phyloP scores from a whole-genome alignment of 129 eudicot species.

The Ambrosia artemisiifolia region DNA sequence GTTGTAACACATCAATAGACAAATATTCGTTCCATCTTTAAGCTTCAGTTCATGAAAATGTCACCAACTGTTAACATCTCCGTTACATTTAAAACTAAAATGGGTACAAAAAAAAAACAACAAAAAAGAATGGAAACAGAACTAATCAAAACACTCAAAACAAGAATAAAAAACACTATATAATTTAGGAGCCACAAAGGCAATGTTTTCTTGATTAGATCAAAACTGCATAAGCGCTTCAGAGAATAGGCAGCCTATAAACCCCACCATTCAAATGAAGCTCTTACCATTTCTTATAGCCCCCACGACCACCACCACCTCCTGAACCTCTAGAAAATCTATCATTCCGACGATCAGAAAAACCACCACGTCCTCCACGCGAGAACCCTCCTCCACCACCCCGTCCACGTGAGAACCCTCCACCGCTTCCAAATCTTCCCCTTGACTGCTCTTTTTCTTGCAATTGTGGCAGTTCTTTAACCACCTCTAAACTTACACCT shows the following conservation, averaged over 20 bases:
- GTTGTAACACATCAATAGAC: too few species aligned
- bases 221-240: conserved; percentile 35
- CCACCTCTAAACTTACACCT: conserved; percentile 70
- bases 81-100: not conserved
- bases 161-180: conserved; percentile 2
- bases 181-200: conserved; percentile 25
- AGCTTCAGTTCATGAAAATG: not conserved
- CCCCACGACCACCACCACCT: conserved; percentile 48
- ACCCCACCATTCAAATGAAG: not conserved
- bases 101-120: too few species aligned
- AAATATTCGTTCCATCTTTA: not conserved
- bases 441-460: conserved; percentile 65
- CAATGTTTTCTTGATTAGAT: conserved; percentile 28
- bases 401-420: conserved; percentile 29
- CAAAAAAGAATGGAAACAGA: not conserved
- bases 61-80: not conserved
- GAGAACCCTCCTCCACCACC: conserved; percentile 40
- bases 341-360: conserved; percentile 33
- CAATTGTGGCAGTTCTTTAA: conserved; percentile 59
- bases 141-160: not conserved
- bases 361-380: conserved; percentile 43
- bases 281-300: conserved; percentile 48
- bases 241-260: not conserved
- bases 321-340: conserved; percentile 38
- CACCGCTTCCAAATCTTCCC: conserved; percentile 55